These are phyloP conservation scores for Pseudotsuga menziesii DNA, from an alignment of 75 land plant genomes.

Conservation along the genomic window DNA sequence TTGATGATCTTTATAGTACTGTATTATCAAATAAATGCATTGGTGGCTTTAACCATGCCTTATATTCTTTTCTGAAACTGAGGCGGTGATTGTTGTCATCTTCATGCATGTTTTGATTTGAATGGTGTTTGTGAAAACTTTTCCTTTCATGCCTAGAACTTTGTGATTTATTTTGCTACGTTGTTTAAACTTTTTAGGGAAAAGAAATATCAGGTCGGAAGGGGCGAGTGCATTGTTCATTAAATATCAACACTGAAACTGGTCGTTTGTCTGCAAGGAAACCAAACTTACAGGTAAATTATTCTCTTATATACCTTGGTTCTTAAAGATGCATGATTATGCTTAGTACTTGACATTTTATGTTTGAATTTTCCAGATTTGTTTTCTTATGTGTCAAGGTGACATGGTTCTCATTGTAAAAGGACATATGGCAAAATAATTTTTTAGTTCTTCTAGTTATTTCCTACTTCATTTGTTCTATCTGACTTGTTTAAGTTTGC, in stretches of 20 bases:
- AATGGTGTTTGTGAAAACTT: background rate
- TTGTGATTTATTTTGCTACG: background rate
- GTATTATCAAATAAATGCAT: background rate
- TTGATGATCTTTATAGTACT: background rate
- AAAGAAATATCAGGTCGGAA: constrained; percentile 60
- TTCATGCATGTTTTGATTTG: background rate
- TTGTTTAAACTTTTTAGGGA: constrained; percentile 28
- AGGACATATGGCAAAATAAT: background rate
- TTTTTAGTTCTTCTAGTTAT: background rate
- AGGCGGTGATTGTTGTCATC: background rate
- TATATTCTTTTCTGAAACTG: background rate
- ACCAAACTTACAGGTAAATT: constrained; percentile 88
- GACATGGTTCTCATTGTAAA: background rate
- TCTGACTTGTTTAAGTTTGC: background rate
- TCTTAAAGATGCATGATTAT: background rate
- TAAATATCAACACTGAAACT: constrained; percentile 98
- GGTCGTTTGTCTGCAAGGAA: constrained; percentile 95
- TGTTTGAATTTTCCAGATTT: background rate
- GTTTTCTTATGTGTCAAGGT: background rate
- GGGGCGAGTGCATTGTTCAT: constrained; percentile 95
- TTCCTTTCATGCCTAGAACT: background rate
- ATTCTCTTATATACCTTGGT: background rate
- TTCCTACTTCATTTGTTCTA: background rate
- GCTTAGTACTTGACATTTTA: background rate
- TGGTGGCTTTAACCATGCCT: background rate